Conservation (phyloP, 2,329 filamentous ascomycete species). For the Leptographium galeiforme region DNA sequence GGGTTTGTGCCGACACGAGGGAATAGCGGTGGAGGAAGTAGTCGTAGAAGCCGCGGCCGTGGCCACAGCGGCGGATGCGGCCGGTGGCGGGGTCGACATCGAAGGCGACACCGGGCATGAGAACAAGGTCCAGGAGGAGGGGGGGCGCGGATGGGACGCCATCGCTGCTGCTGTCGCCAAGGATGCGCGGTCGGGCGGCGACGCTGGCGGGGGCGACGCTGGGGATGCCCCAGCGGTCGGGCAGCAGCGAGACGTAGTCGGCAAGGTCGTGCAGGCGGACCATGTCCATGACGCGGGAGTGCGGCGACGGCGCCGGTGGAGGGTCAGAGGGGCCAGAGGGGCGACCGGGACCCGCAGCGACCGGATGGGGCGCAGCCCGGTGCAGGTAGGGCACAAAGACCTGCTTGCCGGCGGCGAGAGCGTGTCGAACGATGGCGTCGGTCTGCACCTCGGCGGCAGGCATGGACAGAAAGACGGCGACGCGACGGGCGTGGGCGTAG, state of each 20-base stretch:
- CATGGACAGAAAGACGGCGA: constrained; percentile 92
- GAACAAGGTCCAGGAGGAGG: constrained; percentile 62
- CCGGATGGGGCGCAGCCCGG: constrained; percentile 30
- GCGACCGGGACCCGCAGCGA: neutral
- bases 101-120: constrained; percentile 90
- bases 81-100: constrained; percentile 43
- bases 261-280: constrained; percentile 57
- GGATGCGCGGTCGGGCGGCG: constrained; percentile 53
- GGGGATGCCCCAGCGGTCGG: constrained; percentile 92
- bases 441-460: constrained; percentile 77
- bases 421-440: constrained; percentile 66
- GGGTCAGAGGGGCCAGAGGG: too few relatives aligned
- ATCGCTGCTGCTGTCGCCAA: constrained; percentile 43
- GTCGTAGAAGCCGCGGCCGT: constrained; percentile 96
- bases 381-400: constrained; percentile 90
- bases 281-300: constrained; percentile 82
- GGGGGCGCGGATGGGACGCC: constrained; percentile 17
- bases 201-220: constrained; percentile 58
- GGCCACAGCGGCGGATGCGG: constrained; percentile 63
- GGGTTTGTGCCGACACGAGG: constrained; percentile 21
- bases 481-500: constrained; percentile 58
- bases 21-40: constrained; percentile 70
- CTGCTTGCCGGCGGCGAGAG: constrained; percentile 61
- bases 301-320: constrained; percentile 14
- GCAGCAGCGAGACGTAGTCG: constrained; percentile 65